A percentile compares a stretch with the other conserved stretches of the same genome.
These are phyloP conservation scores for Xylaria sp. DNA, from an alignment of 2,329 filamentous ascomycete species.

Conservation along the genomic window DNA sequence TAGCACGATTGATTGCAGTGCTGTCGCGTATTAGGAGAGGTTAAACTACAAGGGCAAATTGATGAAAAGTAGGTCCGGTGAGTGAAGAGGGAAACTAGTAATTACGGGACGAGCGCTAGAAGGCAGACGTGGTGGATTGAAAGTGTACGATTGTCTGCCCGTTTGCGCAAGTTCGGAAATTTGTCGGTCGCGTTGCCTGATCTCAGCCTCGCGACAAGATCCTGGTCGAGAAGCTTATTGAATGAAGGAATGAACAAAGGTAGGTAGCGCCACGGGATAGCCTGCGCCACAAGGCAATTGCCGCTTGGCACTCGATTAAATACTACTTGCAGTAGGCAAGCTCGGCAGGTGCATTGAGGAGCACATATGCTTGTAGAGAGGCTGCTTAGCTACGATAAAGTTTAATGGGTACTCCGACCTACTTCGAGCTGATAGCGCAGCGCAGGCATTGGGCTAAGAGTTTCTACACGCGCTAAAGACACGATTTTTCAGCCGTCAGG, in stretches of 20 bases:
- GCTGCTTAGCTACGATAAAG: too few relatives aligned
- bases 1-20: not conserved
- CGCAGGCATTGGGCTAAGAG: too few relatives aligned
- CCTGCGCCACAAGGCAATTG: not conserved
- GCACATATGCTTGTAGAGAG: too few relatives aligned
- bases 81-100: not conserved
- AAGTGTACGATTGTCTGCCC: not conserved
- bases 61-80: not conserved
- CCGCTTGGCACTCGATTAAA: too few relatives aligned
- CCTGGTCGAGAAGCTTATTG: not conserved
- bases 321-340: too few relatives aligned
- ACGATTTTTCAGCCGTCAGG: too few relatives aligned
- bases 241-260: not conserved
- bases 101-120: not conserved
- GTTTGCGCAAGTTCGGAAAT: conserved; percentile 13
- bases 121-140: not conserved
- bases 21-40: not conserved
- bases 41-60: not conserved
- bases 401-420: too few relatives aligned
- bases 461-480: too few relatives aligned
- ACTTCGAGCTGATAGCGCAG: too few relatives aligned
- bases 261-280: not conserved
- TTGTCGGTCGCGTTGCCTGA: conserved; percentile 8
- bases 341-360: too few relatives aligned
- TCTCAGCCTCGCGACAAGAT: conserved; percentile 15